These are phyloP conservation scores for Carpinus viminea DNA, from an alignment of 306 rosid genomes.

Conservation along the genomic window DNA sequence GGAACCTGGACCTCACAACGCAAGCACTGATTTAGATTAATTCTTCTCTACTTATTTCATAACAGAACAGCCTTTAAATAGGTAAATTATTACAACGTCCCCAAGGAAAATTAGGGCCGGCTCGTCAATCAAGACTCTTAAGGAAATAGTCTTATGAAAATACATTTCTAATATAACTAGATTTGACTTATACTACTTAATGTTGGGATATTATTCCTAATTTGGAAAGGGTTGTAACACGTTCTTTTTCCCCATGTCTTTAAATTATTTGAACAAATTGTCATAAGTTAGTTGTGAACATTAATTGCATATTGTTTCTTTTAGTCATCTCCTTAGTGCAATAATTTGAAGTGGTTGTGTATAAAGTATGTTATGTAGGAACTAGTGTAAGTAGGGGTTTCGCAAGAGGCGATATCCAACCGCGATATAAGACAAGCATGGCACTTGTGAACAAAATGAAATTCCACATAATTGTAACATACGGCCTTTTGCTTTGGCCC, in stretches of 20 bases:
- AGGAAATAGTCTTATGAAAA: too few relatives aligned
- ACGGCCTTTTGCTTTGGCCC: not conserved
- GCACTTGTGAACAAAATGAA: not conserved
- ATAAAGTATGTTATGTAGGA: not conserved
- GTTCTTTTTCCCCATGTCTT: not conserved
- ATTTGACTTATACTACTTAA: too few relatives aligned
- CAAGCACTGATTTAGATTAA: too few relatives aligned
- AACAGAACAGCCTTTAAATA: too few relatives aligned
- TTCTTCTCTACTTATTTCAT: too few relatives aligned
- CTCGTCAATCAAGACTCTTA: too few relatives aligned
- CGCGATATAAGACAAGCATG: not conserved
- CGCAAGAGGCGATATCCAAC: not conserved
- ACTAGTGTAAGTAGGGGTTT: not conserved
- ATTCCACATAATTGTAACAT: not conserved
- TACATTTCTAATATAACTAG: too few relatives aligned
- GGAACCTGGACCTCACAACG: too few relatives aligned
- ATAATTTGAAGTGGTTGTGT: not conserved
- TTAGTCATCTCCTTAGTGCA: not conserved
- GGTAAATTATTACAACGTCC: too few relatives aligned
- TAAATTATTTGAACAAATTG: not conserved
- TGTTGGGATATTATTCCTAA: too few relatives aligned
- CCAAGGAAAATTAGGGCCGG: too few relatives aligned
- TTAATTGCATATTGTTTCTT: not conserved
- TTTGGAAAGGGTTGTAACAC: too few relatives aligned
- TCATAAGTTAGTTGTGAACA: not conserved